Base-by-base conservation (phyloP, 2,329 filamentous ascomycete species). In the Nothophoma quercina region DNA sequence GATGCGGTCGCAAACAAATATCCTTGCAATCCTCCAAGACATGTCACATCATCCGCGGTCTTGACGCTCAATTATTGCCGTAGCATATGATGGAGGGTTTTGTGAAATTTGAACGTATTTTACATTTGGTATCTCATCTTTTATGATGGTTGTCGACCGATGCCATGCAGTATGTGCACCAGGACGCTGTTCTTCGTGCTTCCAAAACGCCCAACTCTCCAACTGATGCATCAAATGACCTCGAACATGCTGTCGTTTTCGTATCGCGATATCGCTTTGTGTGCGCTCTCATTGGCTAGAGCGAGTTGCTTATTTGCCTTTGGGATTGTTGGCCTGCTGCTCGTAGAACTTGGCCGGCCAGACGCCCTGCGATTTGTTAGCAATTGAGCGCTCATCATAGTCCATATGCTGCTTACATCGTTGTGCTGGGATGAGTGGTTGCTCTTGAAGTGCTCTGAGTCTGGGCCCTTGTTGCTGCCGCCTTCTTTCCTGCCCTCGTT, bases 301-400 rank as follows among this genome's bases (percentile, higher is more conserved):
- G 15, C 18, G 13, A 18, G 33, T 8, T 29, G 43, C 15, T 48
- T 59, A 72, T 70, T 73, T 73, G 50, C 69, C 66, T 61, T 72
- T 72, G 40, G 64, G 60, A 40, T 72, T 69, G 50, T 64, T 62
- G 53, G 60, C 60, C 34, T 70, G 68, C 35, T 61, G 53, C 56
- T 73, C 64, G 58, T 73, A 67, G 46, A 72, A 72, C 52, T 71
- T 71, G 13, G 39, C 43, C 1, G 67, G 65, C 56, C 58, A 69
- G 18, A 71, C 62, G 34, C 51, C 46, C 64, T 67, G 36, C n/a
- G 15, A n/a, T 13, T 28, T 29, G 21, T 58, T 30, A 58, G 52
- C 36, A 28, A 50, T 25, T 19, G 22, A 13, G 10, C 12, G 8
- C 13, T 9, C 0, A 8, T 32, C 8, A 21, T n/a, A 28, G 28